Base-by-base conservation (phyloP, 306 rosid genomes). In the Aeschynomene evenia region DNA sequence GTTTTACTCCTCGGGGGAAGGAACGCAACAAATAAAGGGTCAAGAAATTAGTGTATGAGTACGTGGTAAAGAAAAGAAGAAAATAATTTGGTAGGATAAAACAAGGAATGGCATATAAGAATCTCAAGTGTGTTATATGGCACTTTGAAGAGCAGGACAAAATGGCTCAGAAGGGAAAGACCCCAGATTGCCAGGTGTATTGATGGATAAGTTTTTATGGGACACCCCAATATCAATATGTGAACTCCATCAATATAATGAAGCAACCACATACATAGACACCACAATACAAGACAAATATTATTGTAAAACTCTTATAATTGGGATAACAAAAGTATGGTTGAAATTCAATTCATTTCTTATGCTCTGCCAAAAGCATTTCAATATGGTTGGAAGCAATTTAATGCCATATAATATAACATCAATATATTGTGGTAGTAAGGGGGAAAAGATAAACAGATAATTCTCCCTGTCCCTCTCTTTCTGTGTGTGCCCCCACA, bases 251-350 rank as follows among this genome's bases (percentile, higher is more conserved):
- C 51, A 50, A 45, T 42, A 63, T 42, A 18, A 68, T 45, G 66
- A 58, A 75, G 71, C 81, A 81, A 72, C 7, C 79, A 68, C 70
- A 37, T 62, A 62, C 75, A 34, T 10, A 9, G 9, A 37, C 16
- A 36, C 43, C 40, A 65, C 42, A 53, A 51, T n/a, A n/a, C n/a
- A 63, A 31, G 51, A 68, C 73, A 76, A 65, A 49, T 52, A 31
- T 49, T 42, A 60, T n/a, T n/a, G n/a, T n/a, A n/a, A n/a, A 39
- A 33, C 58, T 77, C 75, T 23, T 37, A 73, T 9, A 21, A n/a
- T 76, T 50, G 70, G 55, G 94, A 90, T 90, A 90, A 90, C 84
- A 81, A 90, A 82, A 71, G 65, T 49, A 79, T 74, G 97, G 95
- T 58, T 50, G 78, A 66, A 75, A 73, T 80, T 79, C 68, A 68